Conservation (phyloP, 495 filamentous ascomycete species). For the Talaromyces proteolyticus region DNA sequence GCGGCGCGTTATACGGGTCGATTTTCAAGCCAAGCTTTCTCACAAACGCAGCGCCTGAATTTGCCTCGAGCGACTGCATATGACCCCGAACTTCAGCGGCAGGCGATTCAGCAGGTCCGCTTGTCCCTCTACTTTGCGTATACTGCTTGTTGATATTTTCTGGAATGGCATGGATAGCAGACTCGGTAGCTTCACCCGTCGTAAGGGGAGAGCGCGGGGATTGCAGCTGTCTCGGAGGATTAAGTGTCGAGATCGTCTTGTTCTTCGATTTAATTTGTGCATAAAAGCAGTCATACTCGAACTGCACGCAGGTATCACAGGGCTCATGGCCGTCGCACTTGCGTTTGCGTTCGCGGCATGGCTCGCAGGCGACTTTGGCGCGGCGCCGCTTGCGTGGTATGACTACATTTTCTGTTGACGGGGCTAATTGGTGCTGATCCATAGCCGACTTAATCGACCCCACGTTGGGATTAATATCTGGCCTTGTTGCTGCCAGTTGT, state of each 20-base stretch:
- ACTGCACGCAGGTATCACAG: constrained; percentile 38
- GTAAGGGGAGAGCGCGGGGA: too few species aligned
- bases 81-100: constrained; percentile 18
- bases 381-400: constrained; percentile 23
- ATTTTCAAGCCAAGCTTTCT: constrained; percentile 41
- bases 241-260: too few species aligned
- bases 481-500: not conserved
- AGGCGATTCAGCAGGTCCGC: not conserved
- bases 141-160: too few species aligned
- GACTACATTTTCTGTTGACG: too few species aligned
- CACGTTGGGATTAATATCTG: not conserved
- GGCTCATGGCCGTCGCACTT: constrained; percentile 41
- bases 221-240: too few species aligned
- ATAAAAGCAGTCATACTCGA: constrained; percentile 43
- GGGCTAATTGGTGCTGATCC: not conserved
- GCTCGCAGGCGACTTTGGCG: constrained; percentile 34
- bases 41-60: constrained; percentile 47
- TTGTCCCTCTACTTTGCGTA: too few species aligned
- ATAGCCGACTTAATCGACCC: not conserved
- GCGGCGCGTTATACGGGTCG: constrained; percentile 40
- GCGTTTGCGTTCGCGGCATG: constrained; percentile 43
- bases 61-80: constrained; percentile 32
- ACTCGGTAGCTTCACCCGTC: too few species aligned
- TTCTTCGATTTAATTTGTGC: not conserved
- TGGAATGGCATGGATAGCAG: too few species aligned